Conservation (phyloP, 441 rosid species). For the Populus trichocarpa region DNA sequence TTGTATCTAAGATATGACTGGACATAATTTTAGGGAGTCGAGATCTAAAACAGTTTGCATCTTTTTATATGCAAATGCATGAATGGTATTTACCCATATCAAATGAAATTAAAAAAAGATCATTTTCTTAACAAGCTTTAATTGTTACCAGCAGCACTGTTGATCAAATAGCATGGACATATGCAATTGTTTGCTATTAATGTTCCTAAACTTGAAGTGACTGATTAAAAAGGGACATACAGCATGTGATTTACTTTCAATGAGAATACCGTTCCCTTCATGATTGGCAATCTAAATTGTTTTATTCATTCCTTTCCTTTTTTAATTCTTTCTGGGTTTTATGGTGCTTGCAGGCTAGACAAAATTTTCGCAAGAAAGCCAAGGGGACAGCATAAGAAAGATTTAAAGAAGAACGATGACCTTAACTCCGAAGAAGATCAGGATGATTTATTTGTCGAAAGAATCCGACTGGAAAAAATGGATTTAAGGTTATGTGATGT, state of each 20-base stretch:
- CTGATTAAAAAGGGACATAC: not conserved
- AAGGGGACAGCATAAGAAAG: constrained; percentile 34
- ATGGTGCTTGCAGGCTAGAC: constrained; percentile 54
- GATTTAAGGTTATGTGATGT: constrained; percentile 54
- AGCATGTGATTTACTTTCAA: constrained; percentile 3
- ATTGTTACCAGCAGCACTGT: not conserved
- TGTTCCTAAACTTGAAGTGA: not conserved
- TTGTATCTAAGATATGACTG: constrained; percentile 11
- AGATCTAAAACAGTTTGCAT: constrained; percentile 1
- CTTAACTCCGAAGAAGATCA: constrained; percentile 45
- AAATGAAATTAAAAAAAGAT: not conserved
- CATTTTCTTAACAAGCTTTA: not conserved
- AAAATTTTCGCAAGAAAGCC: constrained; percentile 54
- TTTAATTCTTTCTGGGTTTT: constrained; percentile 15
- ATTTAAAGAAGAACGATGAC: constrained; percentile 77
- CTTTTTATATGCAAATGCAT: not conserved
- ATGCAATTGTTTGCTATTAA: not conserved
- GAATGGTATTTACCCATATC: not conserved
- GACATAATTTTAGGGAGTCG: not conserved
- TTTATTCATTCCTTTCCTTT: constrained; percentile 9
- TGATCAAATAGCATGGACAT: not conserved
- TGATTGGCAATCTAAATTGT: constrained; percentile 4
- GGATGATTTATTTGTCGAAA: constrained; percentile 63
- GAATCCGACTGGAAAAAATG: constrained; percentile 86
- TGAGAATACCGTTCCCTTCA: not conserved